Evolutionary conservation across 2,329 filamentous ascomycete genomes (phyloP), one percentile per base, ranked within the genome.

Genomic region (Alternaria gansuensis): DNA sequence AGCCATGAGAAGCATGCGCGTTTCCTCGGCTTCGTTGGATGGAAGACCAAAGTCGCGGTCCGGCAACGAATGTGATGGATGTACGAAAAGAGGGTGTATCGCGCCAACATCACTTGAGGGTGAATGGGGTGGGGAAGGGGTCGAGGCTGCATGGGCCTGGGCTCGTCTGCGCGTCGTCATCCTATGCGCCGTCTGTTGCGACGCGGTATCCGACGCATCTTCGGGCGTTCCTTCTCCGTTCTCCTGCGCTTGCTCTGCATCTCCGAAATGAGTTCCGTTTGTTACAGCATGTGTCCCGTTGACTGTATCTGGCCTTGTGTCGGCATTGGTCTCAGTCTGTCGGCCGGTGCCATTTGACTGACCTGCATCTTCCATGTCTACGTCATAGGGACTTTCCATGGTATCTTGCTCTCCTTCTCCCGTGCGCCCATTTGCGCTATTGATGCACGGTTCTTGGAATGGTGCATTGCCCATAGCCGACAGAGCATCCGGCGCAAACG

Each of bases 11-110:
- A 93, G 78, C 57, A 89, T 85, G 58, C 91, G 87, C 41, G 91
- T 88, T 59, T 95, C 90, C 64, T 93, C 90, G 1, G 92, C 92
- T 78, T 95, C 91, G 26, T 82, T 78, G 17, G 87, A 82, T 0
- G 91, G 90, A 3, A 96, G 84, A 2, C 89, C 89, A 37, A 91
- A 80, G 72, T 93, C 87, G 54, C 88, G 84, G 73, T 93, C 89
- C 2, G 88, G 84, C 53, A 84, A 82, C 24, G 86, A 85, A 31
- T 85, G 80, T 26, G 79, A 73, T 0, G 91, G 89, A 34, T 89
- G 85, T 41, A 87, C 77, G 77, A 92, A 96, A 69, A 92, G 86
- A 3, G 91, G 90, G 72, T 94, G 90, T 58, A 94, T 85, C 28
- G 84, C 84, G n/a, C 82, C 80, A 4, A 84, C 80, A 13, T 82